phyloP scores from a whole-genome alignment of 2,329 filamentous ascomycete genomes.

The Helotiales sp. region DNA sequence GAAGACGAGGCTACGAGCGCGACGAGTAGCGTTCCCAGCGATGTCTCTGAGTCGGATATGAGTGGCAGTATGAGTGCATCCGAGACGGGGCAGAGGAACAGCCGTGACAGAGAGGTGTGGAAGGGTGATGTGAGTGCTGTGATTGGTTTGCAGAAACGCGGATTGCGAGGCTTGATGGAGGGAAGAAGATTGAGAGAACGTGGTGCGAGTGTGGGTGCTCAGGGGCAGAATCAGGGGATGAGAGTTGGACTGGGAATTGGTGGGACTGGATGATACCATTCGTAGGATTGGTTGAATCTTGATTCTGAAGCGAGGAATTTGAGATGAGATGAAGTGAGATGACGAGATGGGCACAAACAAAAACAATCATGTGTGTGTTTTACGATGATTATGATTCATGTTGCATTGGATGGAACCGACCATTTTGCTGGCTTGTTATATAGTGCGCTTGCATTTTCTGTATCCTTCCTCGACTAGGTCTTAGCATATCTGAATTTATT shows the following conservation, averaged over 20 bases:
- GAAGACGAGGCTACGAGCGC: constrained; percentile 44
- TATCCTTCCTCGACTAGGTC: background rate
- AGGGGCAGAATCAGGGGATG: background rate
- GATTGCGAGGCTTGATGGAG: constrained; percentile 91
- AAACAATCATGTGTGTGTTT: background rate
- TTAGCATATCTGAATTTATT: background rate
- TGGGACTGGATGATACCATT: background rate
- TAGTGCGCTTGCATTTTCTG: background rate
- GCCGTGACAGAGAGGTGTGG: constrained; percentile 71
- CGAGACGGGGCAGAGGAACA: constrained; percentile 46
- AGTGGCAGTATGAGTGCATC: constrained; percentile 45
- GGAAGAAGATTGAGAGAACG: constrained; percentile 83
- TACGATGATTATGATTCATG: constrained; percentile 6
- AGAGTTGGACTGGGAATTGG: constrained; percentile 26
- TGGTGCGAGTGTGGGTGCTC: constrained; percentile 48
- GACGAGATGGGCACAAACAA: background rate
- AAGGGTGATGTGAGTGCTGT: constrained; percentile 82
- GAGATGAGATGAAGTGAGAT: background rate
- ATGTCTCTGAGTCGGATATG: constrained; percentile 38
- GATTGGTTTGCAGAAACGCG: constrained; percentile 93
- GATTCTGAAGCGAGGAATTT: too few species aligned
- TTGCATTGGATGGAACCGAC: constrained; percentile 1
- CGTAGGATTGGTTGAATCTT: background rate
- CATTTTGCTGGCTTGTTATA: background rate
- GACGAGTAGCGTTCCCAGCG: constrained; percentile 38